Percentiles rank a stretch among this genome's conserved stretches.
Conservation (phyloP, 176 grass and related monocot genomes). For the Rhynchospora tenuis region DNA sequence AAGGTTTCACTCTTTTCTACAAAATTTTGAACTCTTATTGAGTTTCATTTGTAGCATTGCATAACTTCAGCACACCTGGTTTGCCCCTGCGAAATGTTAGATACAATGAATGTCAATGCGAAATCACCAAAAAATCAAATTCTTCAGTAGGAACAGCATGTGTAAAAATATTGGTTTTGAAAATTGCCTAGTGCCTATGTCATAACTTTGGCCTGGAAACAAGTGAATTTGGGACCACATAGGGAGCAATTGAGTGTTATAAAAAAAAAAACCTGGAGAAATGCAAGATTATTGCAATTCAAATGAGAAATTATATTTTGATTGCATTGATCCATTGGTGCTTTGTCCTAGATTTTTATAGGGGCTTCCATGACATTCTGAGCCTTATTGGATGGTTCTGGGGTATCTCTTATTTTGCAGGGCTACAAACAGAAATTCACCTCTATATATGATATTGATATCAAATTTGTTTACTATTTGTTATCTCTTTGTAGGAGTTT, state of each 20-base stretch:
- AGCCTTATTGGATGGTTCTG: not conserved
- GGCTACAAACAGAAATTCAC: slow-evolving; percentile 5
- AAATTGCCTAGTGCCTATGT: not conserved
- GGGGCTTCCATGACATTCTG: not conserved
- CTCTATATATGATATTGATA: not conserved
- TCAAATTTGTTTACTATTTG: not conserved
- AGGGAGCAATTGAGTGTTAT: not conserved
- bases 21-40: not conserved
- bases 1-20: slow-evolving; percentile 49
- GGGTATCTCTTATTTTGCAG: not conserved
- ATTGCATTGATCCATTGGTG: no score
- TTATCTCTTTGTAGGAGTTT: slow-evolving; percentile 61
- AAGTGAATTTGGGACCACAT: not conserved
- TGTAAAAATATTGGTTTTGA: slow-evolving; percentile 21
- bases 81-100: not conserved
- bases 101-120: not conserved
- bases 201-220: not conserved
- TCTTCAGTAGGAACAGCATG: not conserved
- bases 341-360: not conserved
- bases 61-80: not conserved
- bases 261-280: not conserved
- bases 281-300: not conserved
- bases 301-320: not conserved
- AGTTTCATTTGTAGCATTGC: not conserved
- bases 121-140: slow-evolving; percentile 4